phyloP scores from a whole-genome alignment of 2,329 filamentous ascomycete species.

The Ilyonectria sp. region DNA sequence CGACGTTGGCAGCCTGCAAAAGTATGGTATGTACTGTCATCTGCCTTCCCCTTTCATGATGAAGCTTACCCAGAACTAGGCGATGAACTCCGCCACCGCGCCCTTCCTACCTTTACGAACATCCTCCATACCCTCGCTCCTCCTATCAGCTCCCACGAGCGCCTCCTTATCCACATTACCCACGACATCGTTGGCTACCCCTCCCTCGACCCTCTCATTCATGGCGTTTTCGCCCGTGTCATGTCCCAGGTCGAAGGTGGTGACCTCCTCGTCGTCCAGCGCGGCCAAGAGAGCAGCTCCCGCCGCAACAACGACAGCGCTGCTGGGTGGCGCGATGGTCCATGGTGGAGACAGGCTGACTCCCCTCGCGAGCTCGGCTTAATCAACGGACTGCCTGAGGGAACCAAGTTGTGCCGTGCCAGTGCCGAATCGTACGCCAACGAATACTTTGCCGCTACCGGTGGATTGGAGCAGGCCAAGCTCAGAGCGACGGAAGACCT shows the following conservation, averaged over 20 bases:
- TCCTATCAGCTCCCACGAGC: slow-evolving; percentile 96
- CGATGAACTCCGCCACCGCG: slow-evolving; percentile 87
- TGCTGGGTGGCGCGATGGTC: slow-evolving; percentile 90
- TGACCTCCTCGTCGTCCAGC: slow-evolving; percentile 93
- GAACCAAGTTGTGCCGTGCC: slow-evolving; percentile 91
- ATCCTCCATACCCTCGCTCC: slow-evolving; percentile 96
- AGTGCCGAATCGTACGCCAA: slow-evolving; percentile 89
- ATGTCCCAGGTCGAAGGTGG: slow-evolving; percentile 99
- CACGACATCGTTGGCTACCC: slow-evolving; percentile 97
- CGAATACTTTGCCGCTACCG: slow-evolving; percentile 85
- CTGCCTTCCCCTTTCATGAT: not conserved
- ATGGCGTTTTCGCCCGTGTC: slow-evolving; percentile 91
- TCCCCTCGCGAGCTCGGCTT: slow-evolving; percentile 82
- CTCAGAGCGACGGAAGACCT: slow-evolving; percentile 84
- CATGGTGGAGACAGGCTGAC: slow-evolving; percentile 90
- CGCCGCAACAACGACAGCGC: slow-evolving; percentile 72
- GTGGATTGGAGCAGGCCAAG: slow-evolving; percentile 85
- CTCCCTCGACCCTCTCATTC: slow-evolving; percentile 92
- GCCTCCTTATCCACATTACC: slow-evolving; percentile 96
- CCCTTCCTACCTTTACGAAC: slow-evolving; percentile 94
- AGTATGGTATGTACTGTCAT: slow-evolving; percentile 51
- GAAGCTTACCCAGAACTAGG: slow-evolving; percentile 65
- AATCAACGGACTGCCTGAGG: slow-evolving; percentile 86
- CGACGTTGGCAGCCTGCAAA: slow-evolving; percentile 83
- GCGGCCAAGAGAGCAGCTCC: slow-evolving; percentile 86